phyloP scores from a whole-genome alignment of 2,329 filamentous ascomycete genomes.

The Trichophyton rubrum region DNA sequence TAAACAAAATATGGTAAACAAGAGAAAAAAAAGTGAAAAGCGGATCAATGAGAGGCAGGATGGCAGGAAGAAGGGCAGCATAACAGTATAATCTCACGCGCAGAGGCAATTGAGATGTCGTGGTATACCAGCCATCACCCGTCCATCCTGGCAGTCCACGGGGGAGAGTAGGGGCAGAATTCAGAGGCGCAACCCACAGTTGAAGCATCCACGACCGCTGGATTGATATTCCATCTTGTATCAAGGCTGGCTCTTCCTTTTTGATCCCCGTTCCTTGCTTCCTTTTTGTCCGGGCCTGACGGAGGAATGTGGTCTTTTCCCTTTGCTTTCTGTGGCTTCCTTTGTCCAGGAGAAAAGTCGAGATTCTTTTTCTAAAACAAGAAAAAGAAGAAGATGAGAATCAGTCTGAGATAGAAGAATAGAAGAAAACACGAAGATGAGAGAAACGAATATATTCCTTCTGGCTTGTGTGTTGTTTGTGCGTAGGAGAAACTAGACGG shows the following conservation, averaged over 20 bases:
- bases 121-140: background rate
- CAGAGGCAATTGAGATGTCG: background rate
- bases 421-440: background rate
- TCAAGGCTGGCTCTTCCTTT: slow-evolving; percentile 1
- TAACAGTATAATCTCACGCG: background rate
- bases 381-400: background rate
- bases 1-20: background rate
- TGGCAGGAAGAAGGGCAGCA: background rate
- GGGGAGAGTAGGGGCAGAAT: background rate
- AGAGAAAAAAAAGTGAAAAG: background rate
- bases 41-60: background rate
- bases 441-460: background rate
- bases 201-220: slow-evolving; percentile 45
- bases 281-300: background rate
- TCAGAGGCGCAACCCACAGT: slow-evolving; percentile 36
- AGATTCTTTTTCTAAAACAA: background rate
- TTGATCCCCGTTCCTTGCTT: background rate
- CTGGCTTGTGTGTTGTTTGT: background rate
- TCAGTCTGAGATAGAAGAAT: background rate
- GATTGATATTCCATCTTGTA: slow-evolving; percentile 39
- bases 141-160: background rate
- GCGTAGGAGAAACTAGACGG: background rate
- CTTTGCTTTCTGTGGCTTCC: background rate
- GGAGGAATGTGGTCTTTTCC: background rate
- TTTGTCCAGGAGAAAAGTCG: background rate